Evolutionary conservation across 768 basidiomycete genomes (phyloP).

Genomic region (Steccherinum ochraceum): DNA sequence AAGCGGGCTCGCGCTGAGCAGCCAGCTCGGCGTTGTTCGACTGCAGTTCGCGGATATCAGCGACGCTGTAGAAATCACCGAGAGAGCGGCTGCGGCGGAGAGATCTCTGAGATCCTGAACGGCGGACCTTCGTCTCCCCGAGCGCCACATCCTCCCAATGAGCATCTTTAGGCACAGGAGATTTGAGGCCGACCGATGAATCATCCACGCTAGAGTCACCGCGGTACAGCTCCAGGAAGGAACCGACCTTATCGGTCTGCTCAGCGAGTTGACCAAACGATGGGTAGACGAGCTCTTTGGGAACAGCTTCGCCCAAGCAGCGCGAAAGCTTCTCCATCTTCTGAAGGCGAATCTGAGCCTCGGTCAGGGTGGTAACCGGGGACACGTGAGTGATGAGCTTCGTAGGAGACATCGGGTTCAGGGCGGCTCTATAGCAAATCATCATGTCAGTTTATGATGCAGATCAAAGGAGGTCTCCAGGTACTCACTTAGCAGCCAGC

Average conservation of each 20-base stretch:
- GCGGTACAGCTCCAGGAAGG: conserved; percentile 23
- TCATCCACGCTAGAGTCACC: not conserved
- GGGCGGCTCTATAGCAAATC: not conserved
- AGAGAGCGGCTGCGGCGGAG: conserved; percentile 19
- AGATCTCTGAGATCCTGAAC: not conserved
- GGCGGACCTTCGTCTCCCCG: not conserved
- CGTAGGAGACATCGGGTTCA: not conserved
- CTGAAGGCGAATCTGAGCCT: conserved; percentile 1
- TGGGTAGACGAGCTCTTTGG: conserved; percentile 15
- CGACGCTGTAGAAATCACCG: conserved; percentile 12
- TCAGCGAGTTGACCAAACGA: conserved; percentile 14
- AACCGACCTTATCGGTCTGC: conserved; percentile 13
- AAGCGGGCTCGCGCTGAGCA: not conserved
- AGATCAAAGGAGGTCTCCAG: no score
- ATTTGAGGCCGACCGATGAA: not conserved
- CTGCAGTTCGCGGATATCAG: conserved; percentile 6
- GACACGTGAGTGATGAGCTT: not conserved
- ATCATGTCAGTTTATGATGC: not conserved
- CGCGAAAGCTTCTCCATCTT: conserved; percentile 12
- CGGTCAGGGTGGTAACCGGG: not conserved
- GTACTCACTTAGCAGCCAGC: not conserved
- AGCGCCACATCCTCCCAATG: not conserved
- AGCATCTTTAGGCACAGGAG: not conserved
- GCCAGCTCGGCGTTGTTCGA: conserved; percentile 3
- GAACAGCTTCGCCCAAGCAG: conserved; percentile 7